phyloP scores from a whole-genome alignment of 2,329 filamentous ascomycete species.

The Monosporascus ibericus region DNA sequence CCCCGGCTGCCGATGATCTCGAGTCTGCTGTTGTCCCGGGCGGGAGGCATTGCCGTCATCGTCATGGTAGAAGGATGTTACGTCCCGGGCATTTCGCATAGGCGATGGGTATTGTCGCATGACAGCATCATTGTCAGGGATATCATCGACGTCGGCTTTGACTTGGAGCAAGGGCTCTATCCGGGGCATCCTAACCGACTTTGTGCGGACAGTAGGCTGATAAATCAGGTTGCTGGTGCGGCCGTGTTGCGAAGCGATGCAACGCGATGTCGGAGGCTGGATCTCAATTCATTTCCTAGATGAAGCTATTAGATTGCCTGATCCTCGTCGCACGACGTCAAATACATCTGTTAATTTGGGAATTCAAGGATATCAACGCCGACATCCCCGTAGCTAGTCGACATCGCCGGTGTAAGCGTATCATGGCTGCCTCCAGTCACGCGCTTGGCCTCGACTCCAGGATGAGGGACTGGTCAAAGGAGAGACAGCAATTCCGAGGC shows the following conservation, averaged over 20 bases:
- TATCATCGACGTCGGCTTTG: slow-evolving; percentile 14
- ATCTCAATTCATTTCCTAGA: neutral
- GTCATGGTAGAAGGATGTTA: slow-evolving; percentile 34
- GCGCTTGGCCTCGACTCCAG: no score
- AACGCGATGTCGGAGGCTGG: neutral
- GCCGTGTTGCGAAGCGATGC: neutral
- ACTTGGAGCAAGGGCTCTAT: slow-evolving; percentile 21
- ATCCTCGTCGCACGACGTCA: neutral
- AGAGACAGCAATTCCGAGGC: no score
- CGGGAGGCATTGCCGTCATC: slow-evolving; percentile 5
- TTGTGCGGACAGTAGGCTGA: neutral
- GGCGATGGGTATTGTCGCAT: slow-evolving; percentile 41
- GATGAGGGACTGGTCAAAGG: no score
- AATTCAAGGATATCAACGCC: no score
- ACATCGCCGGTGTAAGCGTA: no score
- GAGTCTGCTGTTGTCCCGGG: slow-evolving; percentile 13
- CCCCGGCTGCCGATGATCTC: slow-evolving; percentile 13
- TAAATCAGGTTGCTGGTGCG: neutral
- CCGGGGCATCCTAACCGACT: slow-evolving; percentile 18
- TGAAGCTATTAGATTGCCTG: neutral
- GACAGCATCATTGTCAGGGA: slow-evolving; percentile 15
- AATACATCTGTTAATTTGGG: neutral
- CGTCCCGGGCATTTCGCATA: slow-evolving; percentile 36
- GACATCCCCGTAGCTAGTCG: no score
- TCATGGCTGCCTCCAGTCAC: no score